Base-by-base conservation (phyloP, 441 rosid genomes). In the Pelargonium cotyledonis region DNA sequence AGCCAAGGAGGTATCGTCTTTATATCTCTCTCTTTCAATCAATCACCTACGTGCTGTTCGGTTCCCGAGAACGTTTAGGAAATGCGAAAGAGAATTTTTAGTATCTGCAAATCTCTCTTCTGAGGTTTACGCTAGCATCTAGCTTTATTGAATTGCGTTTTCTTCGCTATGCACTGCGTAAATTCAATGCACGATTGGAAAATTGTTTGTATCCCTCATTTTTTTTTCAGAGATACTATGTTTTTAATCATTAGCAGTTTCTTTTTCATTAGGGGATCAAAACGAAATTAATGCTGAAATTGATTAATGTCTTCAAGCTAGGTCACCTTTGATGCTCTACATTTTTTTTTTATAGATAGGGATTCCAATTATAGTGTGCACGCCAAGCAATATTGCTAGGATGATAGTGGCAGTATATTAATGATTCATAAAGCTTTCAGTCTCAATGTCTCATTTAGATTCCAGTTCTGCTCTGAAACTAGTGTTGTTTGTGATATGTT, bases 1-100 rank as follows among this genome's bases (percentile, higher is more conserved):
- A 83, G 96, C 98, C 62, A 95, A 90, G 86, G 99, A 95, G 99
- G 99, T 93, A 84, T 64, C 18, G 38, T 14, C 47, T 71, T 57
- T 12, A 18, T 35, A 40, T 63, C 63, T 63, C 5, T 18, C 49
- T 18, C 49, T 40, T 8, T 40, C 43, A 8, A 40, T 49, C 55
- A n/a, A 18, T n/a, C 31, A 10, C 55, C 65, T 76, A 35, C 73
- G 73, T 80, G 68, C 77, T 26, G 73, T 75, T 79, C 71, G 75
- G 44, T 66, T 72, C 14, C 69, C 31, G 35, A 68, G 72, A 74
- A 80, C 73, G 75, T 51, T 73, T 67, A 15, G 15, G 65, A 71
- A 73, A 78, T 64, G 44, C 21, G 21, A 35, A 7, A 2, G 44
- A 40, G 0, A 15, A 64, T 64, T 38, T 63, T 63, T 63, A 21